Evolutionary conservation across 352 stramenopile genomes (phyloP).

Genomic region (Pythium oligandrum): DNA sequence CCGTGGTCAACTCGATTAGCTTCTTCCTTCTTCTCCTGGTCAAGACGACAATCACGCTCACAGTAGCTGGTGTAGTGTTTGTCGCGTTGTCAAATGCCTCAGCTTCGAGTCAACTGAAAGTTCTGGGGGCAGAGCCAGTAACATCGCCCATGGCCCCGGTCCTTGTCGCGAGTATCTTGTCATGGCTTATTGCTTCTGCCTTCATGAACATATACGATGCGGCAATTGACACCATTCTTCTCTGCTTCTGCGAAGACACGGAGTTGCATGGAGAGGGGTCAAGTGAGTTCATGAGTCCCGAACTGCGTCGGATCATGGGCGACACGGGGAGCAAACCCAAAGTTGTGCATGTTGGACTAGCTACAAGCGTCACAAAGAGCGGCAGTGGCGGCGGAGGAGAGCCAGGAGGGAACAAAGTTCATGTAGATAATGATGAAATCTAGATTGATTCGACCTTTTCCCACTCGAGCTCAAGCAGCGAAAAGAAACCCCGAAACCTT

Average conservation of each 20-base stretch:
- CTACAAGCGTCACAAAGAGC: neutral
- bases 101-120: slow-evolving; percentile 30
- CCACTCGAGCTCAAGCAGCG: too few species aligned
- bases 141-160: slow-evolving; percentile 90
- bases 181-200: slow-evolving; percentile 87
- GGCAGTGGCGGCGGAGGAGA: slow-evolving; percentile 1
- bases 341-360: slow-evolving; percentile 32
- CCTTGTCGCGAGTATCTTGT: slow-evolving; percentile 65
- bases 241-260: slow-evolving; percentile 96
- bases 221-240: slow-evolving; percentile 92
- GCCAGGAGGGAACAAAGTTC: slow-evolving; percentile 18
- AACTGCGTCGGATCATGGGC: slow-evolving; percentile 62
- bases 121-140: slow-evolving; percentile 66
- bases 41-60: slow-evolving; percentile 84
- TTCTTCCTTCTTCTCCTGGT: slow-evolving; percentile 93
- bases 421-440: slow-evolving; percentile 36
- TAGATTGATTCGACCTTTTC: slow-evolving; percentile 8
- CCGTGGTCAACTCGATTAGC: slow-evolving; percentile 89
- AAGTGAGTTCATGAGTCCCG: slow-evolving; percentile 79
- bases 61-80: slow-evolving; percentile 40
- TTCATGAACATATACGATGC: slow-evolving; percentile 96
- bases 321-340: slow-evolving; percentile 26
- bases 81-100: slow-evolving; percentile 30
- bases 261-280: slow-evolving; percentile 47
- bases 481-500: too few species aligned